A percentile compares a stretch with the other conserved stretches of the same genome.
Conservation (phyloP, 257 asterid species). For the Solanum dulcamara region DNA sequence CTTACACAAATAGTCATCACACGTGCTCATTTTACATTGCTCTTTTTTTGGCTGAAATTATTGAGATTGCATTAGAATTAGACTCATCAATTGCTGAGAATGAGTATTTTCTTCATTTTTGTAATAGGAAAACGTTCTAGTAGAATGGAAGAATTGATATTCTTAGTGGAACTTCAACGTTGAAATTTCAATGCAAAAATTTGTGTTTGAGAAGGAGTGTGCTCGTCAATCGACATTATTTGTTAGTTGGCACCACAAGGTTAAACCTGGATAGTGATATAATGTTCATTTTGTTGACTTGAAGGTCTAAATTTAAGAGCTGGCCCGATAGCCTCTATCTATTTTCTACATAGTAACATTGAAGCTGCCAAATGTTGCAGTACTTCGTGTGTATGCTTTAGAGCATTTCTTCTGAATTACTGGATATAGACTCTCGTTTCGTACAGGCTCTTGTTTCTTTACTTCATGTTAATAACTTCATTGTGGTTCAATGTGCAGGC, state of each 20-base stretch:
- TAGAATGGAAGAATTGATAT: no score
- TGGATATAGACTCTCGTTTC: no score
- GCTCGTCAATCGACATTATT: neutral
- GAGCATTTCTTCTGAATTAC: neutral
- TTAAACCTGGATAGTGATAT: neutral
- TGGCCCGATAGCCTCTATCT: no score
- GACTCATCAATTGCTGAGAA: neutral
- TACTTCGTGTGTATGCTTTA: no score
- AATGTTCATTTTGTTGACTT: neutral
- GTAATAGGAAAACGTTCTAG: neutral
- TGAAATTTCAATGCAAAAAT: neutral
- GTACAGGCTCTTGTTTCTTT: neutral
- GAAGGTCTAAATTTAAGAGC: neutral
- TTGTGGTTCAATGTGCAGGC: conserved; percentile 19
- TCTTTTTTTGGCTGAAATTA: neutral
- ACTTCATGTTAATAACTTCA: neutral
- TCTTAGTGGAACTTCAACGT: neutral
- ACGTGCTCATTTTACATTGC: neutral
- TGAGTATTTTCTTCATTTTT: neutral
- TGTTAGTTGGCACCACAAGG: neutral
- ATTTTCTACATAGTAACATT: no score
- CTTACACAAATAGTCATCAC: no score
- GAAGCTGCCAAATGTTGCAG: no score
- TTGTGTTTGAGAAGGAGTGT: neutral
- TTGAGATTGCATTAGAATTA: neutral